phyloP scores from a whole-genome alignment of 2,329 filamentous ascomycete species.

The Neofusicoccum sp. region DNA sequence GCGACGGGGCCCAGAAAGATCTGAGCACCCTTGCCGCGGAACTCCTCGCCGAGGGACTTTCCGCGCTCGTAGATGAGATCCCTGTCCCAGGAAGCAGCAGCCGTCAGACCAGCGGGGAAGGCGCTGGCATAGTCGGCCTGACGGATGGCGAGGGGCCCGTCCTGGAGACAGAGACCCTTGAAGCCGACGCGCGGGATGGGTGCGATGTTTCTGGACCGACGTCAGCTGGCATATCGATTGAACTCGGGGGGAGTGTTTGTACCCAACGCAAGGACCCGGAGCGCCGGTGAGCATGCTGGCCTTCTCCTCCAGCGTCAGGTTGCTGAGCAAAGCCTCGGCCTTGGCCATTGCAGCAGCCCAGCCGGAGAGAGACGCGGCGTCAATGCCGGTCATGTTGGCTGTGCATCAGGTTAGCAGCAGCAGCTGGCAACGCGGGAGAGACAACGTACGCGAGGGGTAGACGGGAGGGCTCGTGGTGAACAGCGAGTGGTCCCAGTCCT shows the following conservation, averaged over 20 bases:
- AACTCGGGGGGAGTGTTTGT: neutral
- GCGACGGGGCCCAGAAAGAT: constrained; percentile 45
- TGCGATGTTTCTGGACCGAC: constrained; percentile 27
- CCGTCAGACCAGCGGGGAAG: constrained; percentile 38
- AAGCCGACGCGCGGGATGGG: constrained; percentile 39
- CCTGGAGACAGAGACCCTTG: constrained; percentile 41
- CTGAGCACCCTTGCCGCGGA: constrained; percentile 37
- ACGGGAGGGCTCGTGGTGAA: constrained; percentile 21
- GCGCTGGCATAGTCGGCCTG: constrained; percentile 29
- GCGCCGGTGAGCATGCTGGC: constrained; percentile 37
- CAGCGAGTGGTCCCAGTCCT: constrained; percentile 20
- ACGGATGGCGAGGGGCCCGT: constrained; percentile 36
- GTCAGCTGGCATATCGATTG: neutral
- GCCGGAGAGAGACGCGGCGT: constrained; percentile 4
- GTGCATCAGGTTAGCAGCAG: neutral
- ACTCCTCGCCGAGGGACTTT: constrained; percentile 32
- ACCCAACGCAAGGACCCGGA: constrained; percentile 37
- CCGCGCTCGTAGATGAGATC: constrained; percentile 34
- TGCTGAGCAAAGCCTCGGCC: constrained; percentile 34
- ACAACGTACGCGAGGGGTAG: constrained; percentile 19
- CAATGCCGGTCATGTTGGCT: constrained; percentile 16
- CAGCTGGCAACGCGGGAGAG: neutral
- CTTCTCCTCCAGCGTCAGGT: constrained; percentile 41
- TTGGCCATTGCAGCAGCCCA: constrained; percentile 38
- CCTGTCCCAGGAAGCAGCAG: constrained; percentile 42